Evolutionary conservation across 2,329 filamentous ascomycete species (phyloP).

Genomic region (Aspergillus nomiae): DNA sequence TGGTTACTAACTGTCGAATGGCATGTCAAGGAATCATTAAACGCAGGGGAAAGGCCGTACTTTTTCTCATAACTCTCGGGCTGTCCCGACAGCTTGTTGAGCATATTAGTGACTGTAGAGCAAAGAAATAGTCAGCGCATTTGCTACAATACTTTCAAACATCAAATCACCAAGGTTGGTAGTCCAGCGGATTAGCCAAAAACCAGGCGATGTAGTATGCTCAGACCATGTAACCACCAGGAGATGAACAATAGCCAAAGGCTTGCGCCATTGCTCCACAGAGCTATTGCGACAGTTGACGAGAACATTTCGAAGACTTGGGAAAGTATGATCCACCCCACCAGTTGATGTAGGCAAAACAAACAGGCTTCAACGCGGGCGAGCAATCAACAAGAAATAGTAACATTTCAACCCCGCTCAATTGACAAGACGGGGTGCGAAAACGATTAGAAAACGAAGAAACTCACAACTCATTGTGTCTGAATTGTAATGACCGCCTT

Average conservation of each 20-base stretch:
- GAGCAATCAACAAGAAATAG: conserved; percentile 1
- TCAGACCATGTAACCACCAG: conserved; percentile 13
- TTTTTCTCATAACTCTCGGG: conserved; percentile 99
- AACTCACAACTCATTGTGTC: conserved; percentile 31
- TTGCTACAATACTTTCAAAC: background rate
- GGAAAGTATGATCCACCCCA: background rate
- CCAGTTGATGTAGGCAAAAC: background rate
- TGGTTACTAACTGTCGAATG: conserved; percentile 12
- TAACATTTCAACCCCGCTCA: conserved; percentile 7
- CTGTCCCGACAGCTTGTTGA: conserved; percentile 94
- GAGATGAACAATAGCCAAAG: conserved; percentile 7
- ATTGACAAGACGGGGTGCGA: background rate
- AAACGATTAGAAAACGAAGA: background rate
- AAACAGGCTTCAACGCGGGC: background rate
- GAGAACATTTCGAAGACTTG: conserved; percentile 4
- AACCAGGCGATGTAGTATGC: background rate
- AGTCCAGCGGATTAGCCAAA: background rate
- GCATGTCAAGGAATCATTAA: conserved; percentile 9
- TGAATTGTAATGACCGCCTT: conserved; percentile 2
- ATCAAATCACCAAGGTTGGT: background rate
- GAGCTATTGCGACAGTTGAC: background rate
- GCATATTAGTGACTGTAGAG: conserved; percentile 78
- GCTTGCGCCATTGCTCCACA: conserved; percentile 9
- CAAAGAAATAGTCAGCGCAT: background rate
- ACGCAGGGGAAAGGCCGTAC: conserved; percentile 51